phyloP scores from a whole-genome alignment of 2,329 filamentous ascomycete genomes.

The Elsinoe australis region DNA sequence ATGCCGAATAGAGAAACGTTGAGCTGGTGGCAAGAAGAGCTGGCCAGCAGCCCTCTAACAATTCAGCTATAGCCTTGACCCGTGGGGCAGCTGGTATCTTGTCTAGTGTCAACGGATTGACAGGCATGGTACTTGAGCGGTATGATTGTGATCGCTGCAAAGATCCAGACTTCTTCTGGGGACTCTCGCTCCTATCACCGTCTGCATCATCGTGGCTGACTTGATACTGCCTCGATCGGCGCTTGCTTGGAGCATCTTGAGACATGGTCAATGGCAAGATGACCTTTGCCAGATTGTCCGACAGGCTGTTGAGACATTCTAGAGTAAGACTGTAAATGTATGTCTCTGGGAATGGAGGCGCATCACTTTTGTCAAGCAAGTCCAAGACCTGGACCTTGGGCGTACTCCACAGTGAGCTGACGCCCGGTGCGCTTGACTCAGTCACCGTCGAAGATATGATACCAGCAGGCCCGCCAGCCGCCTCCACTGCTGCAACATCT shows the following conservation, averaged over 20 bases:
- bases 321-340: conserved; percentile 88
- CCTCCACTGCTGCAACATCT: conserved; percentile 83
- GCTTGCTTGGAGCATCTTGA: conserved; percentile 50
- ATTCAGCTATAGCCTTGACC: conserved; percentile 67
- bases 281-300: conserved; percentile 87
- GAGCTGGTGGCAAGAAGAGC: conserved; percentile 91
- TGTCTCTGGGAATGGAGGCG: conserved; percentile 77
- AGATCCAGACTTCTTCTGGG: conserved; percentile 23
- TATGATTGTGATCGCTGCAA: conserved; percentile 54
- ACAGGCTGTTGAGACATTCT: conserved; percentile 80
- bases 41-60: conserved; percentile 92
- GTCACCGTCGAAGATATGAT: conserved; percentile 70
- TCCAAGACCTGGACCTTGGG: conserved; percentile 84
- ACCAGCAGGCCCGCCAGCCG: conserved; percentile 69
- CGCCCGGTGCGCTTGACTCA: conserved; percentile 60
- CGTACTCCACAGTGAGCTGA: conserved; percentile 86
- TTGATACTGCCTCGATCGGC: conserved; percentile 31
- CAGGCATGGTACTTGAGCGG: conserved; percentile 66
- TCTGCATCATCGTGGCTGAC: conserved; percentile 32
- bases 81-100: conserved; percentile 64
- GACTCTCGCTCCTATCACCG: conserved; percentile 38
- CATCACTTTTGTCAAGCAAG: conserved; percentile 83
- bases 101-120: conserved; percentile 73
- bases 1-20: conserved; percentile 82
- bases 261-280: conserved; percentile 85